Evolutionary conservation across 129 eudicot genomes (phyloP), one percentile per base, ranked within the genome.

Genomic region (Saussurea involucrata): DNA sequence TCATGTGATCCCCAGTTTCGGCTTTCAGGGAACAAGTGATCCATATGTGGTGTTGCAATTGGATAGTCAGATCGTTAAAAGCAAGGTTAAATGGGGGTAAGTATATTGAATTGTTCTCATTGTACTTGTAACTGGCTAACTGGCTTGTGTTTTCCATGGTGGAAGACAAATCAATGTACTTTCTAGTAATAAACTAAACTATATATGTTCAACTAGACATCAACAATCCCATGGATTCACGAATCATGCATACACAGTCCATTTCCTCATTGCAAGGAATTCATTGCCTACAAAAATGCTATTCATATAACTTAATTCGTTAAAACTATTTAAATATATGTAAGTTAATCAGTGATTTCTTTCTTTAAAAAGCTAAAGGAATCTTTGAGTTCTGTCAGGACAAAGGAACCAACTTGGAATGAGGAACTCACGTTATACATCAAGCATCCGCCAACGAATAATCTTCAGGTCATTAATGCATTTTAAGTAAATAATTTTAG

Each of bases 321-420:
- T 34, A 74, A 74, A 42, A 4, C 61, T 53, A 5, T 4, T 53
- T 9, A 5, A 53, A 53, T 34, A 20, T 60, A 60, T 60, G 65
- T 21, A 18, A 60, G 28, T 18, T 8, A 74, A 12, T 60, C 49
- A 67, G 28, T 22, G n/a, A 44, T 12, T 49, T 28, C 22, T 25
- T 71, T 42, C 12, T 77, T 65, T 49, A 72, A 33, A 33, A 32
- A 37, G 68, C 78, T 82, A 24, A 70, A 60, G 4, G 10, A 34
- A 24, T 44, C 9, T 72, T 32, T 81, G 46, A 69, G 15, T 72
- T 68, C 46, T 87, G 73, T 80, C 88, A 95, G 99, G 91, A 91
- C 94, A 69, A 95, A 82, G 83, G 99, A 91, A 70, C 99, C 99
- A 29, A 91, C 94, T 12, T 95, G 99, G 99, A 92, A 95, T 78